A percentile compares a stretch with the other conserved stretches of the same genome.
Evolutionary conservation across 2,329 filamentous ascomycete species (phyloP).

Genomic region (Periconia sp.): DNA sequence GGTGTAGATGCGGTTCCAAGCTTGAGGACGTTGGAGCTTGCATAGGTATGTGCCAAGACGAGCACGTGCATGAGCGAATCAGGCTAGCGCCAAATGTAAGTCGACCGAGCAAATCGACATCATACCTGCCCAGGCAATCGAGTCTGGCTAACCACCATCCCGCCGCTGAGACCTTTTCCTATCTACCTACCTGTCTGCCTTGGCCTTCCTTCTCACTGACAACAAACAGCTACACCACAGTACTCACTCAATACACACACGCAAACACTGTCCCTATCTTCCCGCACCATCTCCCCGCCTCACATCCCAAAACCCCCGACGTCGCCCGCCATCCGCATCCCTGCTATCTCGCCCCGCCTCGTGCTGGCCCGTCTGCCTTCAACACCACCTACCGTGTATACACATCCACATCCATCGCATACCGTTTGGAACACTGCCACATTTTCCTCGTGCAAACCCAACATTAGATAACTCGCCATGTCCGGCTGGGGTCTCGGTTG

Average conservation of each 20-base stretch:
- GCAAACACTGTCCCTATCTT: neutral
- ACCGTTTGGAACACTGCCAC: constrained; percentile 3
- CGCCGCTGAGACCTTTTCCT: neutral
- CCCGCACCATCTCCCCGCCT: neutral
- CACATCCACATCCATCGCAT: neutral
- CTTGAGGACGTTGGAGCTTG: too few relatives aligned
- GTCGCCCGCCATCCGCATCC: neutral
- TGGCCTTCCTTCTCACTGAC: neutral
- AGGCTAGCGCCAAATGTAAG: constrained; percentile 4
- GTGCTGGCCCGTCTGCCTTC: neutral
- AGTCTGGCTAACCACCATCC: neutral
- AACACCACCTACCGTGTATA: neutral
- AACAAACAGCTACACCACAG: neutral
- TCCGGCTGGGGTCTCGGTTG: constrained; percentile 63
- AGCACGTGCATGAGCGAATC: neutral
- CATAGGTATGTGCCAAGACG: constrained; percentile 8
- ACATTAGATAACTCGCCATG: constrained; percentile 22
- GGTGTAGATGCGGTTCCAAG: too few relatives aligned
- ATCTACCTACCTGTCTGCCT: neutral
- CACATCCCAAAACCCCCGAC: neutral
- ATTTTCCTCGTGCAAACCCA: neutral
- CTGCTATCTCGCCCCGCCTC: constrained; percentile 3
- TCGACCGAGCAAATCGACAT: constrained; percentile 7
- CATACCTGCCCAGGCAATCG: constrained; percentile 4
- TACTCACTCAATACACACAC: neutral